Evolutionary conservation across 2,329 filamentous ascomycete species (phyloP), one percentile per base, ranked within the genome.

Genomic region (Diplodia intermedia): DNA sequence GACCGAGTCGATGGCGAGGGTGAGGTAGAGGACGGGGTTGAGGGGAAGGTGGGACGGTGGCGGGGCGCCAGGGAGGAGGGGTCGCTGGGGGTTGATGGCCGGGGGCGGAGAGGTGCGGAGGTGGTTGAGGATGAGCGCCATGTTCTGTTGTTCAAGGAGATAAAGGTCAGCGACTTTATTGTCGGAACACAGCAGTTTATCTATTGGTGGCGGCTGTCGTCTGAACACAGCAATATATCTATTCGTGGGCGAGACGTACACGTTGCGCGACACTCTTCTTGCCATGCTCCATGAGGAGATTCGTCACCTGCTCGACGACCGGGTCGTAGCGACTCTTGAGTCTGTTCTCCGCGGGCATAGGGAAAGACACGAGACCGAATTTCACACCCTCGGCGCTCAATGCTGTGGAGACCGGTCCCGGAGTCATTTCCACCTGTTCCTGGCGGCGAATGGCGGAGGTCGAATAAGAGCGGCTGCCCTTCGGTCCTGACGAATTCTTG

Each of bases 261-360:
- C 89, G 89, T 80, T 99, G 93, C n/a, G 95, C 95, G 78, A 88
- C 86, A 76, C 90, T 91, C 78, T 97, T 88, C 84, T 97, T 96
- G 73, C 95, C 95, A 80, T 98, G 88, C 74, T 85, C 85, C 94
- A 98, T 99, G 71, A 99, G 81, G 73, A 97, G 84, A 77, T 93
- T 94, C 20, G 93, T 97, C 73, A 98, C 85, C 82, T 97, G 95
- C 71, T 90, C 84, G 57, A 98, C 84, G 8, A 97, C 85, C 1
- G 92, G 88, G 76, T 97, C 91, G 77, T 98, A 97, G 75, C 95
- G 88, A 77, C 92, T 85, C 79, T 93, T 91, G 73, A 94, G 82
- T 80, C 92, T 85, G 68, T 84, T 80, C 33, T 84, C 82, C 68
- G 86, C 85, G 11, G 90, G 86, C 65, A 93, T 83, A 7, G 90